Base-by-base conservation (phyloP, 768 basidiomycete genomes). In the Leccinum longicurvipes region DNA sequence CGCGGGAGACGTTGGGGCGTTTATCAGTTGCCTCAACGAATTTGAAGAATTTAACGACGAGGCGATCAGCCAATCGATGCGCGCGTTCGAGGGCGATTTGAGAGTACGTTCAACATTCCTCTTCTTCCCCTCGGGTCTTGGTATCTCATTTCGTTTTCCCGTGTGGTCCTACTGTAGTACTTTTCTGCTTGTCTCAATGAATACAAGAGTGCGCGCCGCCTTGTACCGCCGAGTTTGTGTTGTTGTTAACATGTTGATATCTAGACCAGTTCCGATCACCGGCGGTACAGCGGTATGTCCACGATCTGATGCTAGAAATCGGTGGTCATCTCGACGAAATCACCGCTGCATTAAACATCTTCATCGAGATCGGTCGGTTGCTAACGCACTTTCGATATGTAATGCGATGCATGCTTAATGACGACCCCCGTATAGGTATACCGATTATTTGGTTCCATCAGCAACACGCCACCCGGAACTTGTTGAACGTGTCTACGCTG, bases 41-140 rank as follows among this genome's bases (percentile, higher is more conserved):
- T 82, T 83, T 42, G 79, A 81, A 4, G 82, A 82, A 57, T 82
- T 80, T 19, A 76, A 73, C 6, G 79, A 82, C 21, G 79, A 82
- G 39, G 75, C 75, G 1, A 73, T 82, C 17, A 79, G 77, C 58
- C 69, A 75, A 23, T 77, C 79, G 2, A 77, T 82, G 63, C 56
- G 74, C 24, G 63, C 73, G 3, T 76, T 83, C 8, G 77, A 81
- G 49, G 73, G 73, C 0, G 81, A 82, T 58, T 63, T 83, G 48
- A 79, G 72, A 67, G 78, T 75, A 45, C 3, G 71, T 60, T 19
- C 1, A 10, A 8, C 25, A 2, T 50, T 48, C 2, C 11, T 23
- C 41, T 50, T 32, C 6, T 17, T 14, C 27, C 25, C 14, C 34
- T 19, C 19, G 1, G n/a, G 32, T 25, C 7, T 11, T n/a, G n/a